Conservation (phyloP, 2,329 filamentous ascomycete species). For the Myriosclerotinia duriaeana region DNA sequence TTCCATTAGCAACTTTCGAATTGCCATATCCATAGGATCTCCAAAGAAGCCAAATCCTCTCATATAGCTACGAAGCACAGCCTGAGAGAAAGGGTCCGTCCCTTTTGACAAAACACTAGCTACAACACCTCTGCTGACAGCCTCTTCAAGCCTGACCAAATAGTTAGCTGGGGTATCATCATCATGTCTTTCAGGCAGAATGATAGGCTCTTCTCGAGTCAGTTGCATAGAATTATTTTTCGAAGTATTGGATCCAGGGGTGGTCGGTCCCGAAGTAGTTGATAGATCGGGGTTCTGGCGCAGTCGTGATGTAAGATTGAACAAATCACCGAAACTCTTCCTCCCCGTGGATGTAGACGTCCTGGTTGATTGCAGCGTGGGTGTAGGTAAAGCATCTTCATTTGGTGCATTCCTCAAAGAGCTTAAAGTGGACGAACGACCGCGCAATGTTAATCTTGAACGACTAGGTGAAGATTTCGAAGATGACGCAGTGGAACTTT, state of each 20-base stretch:
- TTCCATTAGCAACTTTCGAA: constrained; percentile 94
- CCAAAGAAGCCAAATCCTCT: constrained; percentile 92
- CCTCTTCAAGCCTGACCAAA: constrained; percentile 76
- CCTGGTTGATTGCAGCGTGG: constrained; percentile 54
- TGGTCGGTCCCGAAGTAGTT: constrained; percentile 67
- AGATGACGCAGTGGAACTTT: constrained; percentile 60
- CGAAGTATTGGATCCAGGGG: constrained; percentile 67
- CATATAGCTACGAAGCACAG: constrained; percentile 92
- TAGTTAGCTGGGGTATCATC: constrained; percentile 91
- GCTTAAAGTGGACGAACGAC: constrained; percentile 85
- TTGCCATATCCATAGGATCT: constrained; percentile 96
- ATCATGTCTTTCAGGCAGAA: constrained; percentile 76
- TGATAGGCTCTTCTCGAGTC: constrained; percentile 62
- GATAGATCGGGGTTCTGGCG: constrained; percentile 77
- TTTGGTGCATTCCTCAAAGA: constrained; percentile 73
- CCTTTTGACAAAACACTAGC: constrained; percentile 83
- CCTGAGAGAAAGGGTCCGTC: constrained; percentile 77
- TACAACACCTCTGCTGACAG: constrained; percentile 77
- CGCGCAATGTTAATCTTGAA: constrained; percentile 59
- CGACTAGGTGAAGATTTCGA: constrained; percentile 68
- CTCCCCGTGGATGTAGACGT: constrained; percentile 87
- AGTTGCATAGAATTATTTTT: constrained; percentile 83
- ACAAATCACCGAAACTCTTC: constrained; percentile 88
- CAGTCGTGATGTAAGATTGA: constrained; percentile 72
- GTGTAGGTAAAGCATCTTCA: constrained; percentile 67